Evolutionary conservation across 2,329 filamentous ascomycete genomes (phyloP), one percentile per base, ranked within the genome.

Genomic region (Aspergillus unguis): DNA sequence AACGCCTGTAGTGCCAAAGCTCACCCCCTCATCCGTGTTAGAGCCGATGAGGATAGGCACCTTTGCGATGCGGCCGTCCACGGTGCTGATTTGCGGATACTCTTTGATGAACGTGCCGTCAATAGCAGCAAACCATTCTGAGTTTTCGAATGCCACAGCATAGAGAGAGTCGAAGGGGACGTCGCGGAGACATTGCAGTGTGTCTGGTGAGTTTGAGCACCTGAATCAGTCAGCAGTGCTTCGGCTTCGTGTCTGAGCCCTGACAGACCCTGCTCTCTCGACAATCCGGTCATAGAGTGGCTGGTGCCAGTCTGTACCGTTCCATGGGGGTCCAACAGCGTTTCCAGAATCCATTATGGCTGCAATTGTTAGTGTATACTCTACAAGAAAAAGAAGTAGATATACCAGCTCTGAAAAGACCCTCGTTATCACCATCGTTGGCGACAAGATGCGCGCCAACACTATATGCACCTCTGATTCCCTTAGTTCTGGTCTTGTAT

Each of bases 11-110:
- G 76, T 75, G 2, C 75, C 78, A 58, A 85, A 85, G 3, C 74
- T 73, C 1, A 78, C 79, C 2, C 83, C 85, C 64, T 89, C 85
- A 58, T 88, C 85, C 1, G 79, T 80, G 65, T 86, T 87, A 31
- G 80, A 79, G 5, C 86, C 85, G 38, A 80, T 71, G 4, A 88
- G 74, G 36, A 87, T 77, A 1, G 85, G 83, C 0, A 88, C 81
- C 33, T 81, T 75, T 43, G 85, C 80, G 53, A 87, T 84, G 23
- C 78, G 77, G 32, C 84, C 84, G 5, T 76, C 62, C 1, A 68
- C 71, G 9, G 87, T 72, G 59, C 85, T 82, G 7, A 77, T 68
- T 4, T 79, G 79, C 1, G 77, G 78, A 50, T 76, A 80, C 17
- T 77, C 75, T 5, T 74, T 69, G 40, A 85, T 75, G 58, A 85